Evolutionary conservation across 176 grass and related monocot genomes (phyloP), one percentile per base, ranked within the genome.

Genomic region (Ampelocalamus luodianensis): DNA sequence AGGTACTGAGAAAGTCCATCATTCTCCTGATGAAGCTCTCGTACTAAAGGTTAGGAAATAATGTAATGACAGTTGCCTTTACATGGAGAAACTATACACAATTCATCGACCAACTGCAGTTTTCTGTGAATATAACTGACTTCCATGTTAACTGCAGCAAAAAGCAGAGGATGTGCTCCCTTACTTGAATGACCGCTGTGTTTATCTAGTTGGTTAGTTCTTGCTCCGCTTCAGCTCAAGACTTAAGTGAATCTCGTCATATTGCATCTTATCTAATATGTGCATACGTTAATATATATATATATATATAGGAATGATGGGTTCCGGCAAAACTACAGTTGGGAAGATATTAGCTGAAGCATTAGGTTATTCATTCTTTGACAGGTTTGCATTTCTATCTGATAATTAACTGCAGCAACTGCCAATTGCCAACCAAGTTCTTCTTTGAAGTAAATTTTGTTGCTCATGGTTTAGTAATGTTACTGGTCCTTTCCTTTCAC

Each of bases 281-380:
- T 74, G 26, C 44, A 11, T 78, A 58, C 9, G 45, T 46, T 40
- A 32, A 72, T 65, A 66, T 71, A 27, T n/a, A n/a, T n/a, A n/a
- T n/a, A n/a, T n/a, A n/a, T n/a, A n/a, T n/a, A n/a, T 64, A 98
- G 96, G 96, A 85, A 98, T 98, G 96, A 98, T 98, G 96, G 96
- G 96, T 71, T 98, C 96, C 38, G 93, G 96, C 39, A 98, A 98
- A 78, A 98, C 88, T 76, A 98, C 96, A 29, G 90, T 98, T 74
- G 96, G 91, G 80, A 98, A 96, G 88, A 98, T 98, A 73, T 65
- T 98, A 71, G 82, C 96, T 9, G 86, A 98, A 92, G 96, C 94
- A 27, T 68, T 98, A 54, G 91, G 96, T 71, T 94, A 98, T 94
- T 98, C 96, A 49, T 98, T 98, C 86, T 94, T 98, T 55, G 96